These are phyloP conservation scores for Aspergillus clavatus DNA, from an alignment of 2,329 filamentous ascomycete genomes.

Conservation along the genomic window DNA sequence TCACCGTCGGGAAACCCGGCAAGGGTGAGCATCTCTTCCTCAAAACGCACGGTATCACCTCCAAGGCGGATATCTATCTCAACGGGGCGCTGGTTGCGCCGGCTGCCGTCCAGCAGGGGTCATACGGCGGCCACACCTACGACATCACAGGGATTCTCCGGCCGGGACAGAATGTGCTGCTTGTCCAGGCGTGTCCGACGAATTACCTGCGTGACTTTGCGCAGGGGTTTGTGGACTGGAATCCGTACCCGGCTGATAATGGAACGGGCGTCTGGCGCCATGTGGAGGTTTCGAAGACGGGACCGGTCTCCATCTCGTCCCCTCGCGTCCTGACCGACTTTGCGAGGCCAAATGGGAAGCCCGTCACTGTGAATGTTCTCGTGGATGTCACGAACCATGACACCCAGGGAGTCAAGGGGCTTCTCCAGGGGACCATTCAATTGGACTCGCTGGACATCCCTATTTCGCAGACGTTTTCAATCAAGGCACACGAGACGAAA, in stretches of 20 bases:
- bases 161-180: conserved; percentile 46
- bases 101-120: conserved; percentile 48
- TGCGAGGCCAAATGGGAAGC: conserved; percentile 27
- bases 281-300: conserved; percentile 53
- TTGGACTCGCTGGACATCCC: conserved; percentile 9
- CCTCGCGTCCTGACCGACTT: conserved; percentile 46
- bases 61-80: conserved; percentile 56
- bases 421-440: conserved; percentile 20
- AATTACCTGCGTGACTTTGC: conserved; percentile 57
- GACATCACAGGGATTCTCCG: conserved; percentile 48
- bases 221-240: conserved; percentile 60
- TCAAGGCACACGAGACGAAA: conserved; percentile 37
- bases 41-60: conserved; percentile 56
- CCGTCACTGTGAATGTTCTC: conserved; percentile 35
- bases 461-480: conserved; percentile 31
- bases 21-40: conserved; percentile 47
- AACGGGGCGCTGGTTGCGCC: conserved; percentile 53
- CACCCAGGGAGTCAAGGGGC: conserved; percentile 12
- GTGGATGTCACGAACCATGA: conserved; percentile 33
- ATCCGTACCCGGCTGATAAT: conserved; percentile 58
- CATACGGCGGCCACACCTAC: conserved; percentile 54
- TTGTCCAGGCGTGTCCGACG: conserved; percentile 54
- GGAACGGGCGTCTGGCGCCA: conserved; percentile 61
- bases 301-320: conserved; percentile 44
- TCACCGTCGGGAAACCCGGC: conserved; percentile 33